Evolutionary conservation across 108 stramenopile species (phyloP), one percentile per base, ranked within the genome.

Genomic region (Cyclotella cryptica): DNA sequence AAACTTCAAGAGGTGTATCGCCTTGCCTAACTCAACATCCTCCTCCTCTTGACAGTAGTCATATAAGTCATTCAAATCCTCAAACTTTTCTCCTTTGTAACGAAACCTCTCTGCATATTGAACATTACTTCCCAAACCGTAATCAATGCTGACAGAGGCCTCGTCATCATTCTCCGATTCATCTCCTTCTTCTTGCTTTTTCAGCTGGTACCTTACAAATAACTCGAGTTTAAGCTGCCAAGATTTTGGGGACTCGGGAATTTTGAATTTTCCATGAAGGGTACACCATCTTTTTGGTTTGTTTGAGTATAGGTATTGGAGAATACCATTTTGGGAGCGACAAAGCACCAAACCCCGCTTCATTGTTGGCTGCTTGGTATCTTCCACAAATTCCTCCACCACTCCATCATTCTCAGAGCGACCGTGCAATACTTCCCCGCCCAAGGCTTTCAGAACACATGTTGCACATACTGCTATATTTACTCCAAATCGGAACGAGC

Each of bases 11-110:
- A 69, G 22, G 10, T 4, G 12, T 7, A 69, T 10, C 30, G 68
- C 41, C 24, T 69, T 69, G 59, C 29, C 10, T 29, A 72, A 35
- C 18, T 44, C 51, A 30, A 64, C 39, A 26, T 62, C 71, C 18
- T 52, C 71, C 35, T 72, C 71, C 13, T 72, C 71, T 15, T 71
- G 54, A 52, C 45, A 46, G 24, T 61, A 72, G 14, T 60, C 59
- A 35, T 40, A 10, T 12, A 72, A 44, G 29, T 9, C 24, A 11
- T 72, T 11, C 12, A 44, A 46, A 10, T 11, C 39, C 8, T 60
- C 12, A 59, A 72, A 72, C 19, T 27, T 40, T 47, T 72, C 71
- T 61, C 71, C 59, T 21, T 24, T 42, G 29, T 72, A 64, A n/a
- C n/a, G n/a, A n/a, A n/a, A n/a, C n/a, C n/a, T n/a, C n/a, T n/a